Conservation (phyloP, 179 eudicot genomes). For the Beta corolliflora region DNA sequence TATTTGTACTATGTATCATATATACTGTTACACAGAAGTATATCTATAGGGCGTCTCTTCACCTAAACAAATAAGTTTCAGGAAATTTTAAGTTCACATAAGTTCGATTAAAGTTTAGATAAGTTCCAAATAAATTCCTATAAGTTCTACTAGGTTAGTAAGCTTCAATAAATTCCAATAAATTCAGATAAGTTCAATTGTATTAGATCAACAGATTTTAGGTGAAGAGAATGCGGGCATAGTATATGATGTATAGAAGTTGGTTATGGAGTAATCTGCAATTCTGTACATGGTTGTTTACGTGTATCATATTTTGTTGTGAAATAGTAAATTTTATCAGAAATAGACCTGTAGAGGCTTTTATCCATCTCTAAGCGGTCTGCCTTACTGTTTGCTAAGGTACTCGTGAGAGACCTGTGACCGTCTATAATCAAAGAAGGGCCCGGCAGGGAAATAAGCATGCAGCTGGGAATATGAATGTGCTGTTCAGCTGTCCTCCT, state of each 20-base stretch:
- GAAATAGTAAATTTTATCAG: background rate
- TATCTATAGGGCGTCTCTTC: no score
- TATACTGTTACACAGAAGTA: no score
- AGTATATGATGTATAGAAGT: background rate
- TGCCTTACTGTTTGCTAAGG: slow-evolving; percentile 25
- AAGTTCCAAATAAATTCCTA: no score
- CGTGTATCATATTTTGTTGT: background rate
- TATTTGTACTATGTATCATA: background rate
- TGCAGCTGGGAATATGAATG: slow-evolving; percentile 22
- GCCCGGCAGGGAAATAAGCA: slow-evolving; percentile 24
- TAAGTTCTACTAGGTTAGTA: no score
- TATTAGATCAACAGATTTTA: no score
- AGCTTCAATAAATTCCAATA: no score
- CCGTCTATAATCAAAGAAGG: slow-evolving; percentile 37
- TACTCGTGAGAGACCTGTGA: slow-evolving; percentile 25
- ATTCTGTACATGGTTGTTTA: background rate
- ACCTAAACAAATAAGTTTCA: no score
- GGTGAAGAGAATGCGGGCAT: no score
- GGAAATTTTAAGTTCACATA: no score
- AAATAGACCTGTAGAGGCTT: background rate
- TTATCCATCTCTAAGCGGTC: background rate
- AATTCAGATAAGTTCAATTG: no score
- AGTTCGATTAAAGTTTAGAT: no score
- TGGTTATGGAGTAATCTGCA: background rate
- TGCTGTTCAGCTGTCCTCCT: slow-evolving; percentile 37